Conservation (phyloP, 805 yeast species). For the Candida odintsovae region DNA sequence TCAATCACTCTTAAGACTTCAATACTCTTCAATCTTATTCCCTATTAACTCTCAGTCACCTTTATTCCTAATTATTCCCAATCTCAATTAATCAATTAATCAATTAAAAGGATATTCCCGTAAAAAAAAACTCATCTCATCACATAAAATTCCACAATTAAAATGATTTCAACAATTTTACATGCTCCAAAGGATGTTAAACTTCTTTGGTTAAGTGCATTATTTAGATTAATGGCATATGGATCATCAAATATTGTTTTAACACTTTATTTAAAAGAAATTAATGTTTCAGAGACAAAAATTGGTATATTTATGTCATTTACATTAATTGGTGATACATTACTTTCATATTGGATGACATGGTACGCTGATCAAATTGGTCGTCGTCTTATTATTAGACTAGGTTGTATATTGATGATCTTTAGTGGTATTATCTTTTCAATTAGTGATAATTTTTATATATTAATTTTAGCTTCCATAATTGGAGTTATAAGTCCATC, state of each 20-base stretch:
- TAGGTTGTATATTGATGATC: slow-evolving; percentile 65
- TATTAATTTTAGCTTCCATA: slow-evolving; percentile 65
- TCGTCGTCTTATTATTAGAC: slow-evolving; percentile 53
- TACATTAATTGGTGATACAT: slow-evolving; percentile 74
- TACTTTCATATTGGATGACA: slow-evolving; percentile 62
- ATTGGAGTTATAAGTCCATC: slow-evolving; percentile 85
- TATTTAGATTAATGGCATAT: slow-evolving; percentile 65
- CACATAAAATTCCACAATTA: not conserved
- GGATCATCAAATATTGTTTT: slow-evolving; percentile 78
- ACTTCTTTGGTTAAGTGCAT: slow-evolving; percentile 62
- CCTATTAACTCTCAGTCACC: no score
- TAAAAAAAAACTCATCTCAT: not conserved
- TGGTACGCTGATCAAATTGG: slow-evolving; percentile 76
- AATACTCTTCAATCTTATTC: no score
- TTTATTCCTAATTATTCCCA: no score
- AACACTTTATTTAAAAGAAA: slow-evolving; percentile 54
- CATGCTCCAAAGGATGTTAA: slow-evolving; percentile 42
- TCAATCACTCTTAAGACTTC: no score
- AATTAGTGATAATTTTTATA: slow-evolving; percentile 42
- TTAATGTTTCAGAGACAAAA: slow-evolving; percentile 47
- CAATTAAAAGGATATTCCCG: no score
- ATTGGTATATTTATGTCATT: slow-evolving; percentile 81
- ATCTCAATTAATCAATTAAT: no score
- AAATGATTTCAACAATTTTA: not conserved
- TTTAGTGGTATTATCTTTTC: slow-evolving; percentile 62